These are phyloP conservation scores for Flueggea neowawraea DNA, from an alignment of 441 rosid species.

Conservation along the genomic window DNA sequence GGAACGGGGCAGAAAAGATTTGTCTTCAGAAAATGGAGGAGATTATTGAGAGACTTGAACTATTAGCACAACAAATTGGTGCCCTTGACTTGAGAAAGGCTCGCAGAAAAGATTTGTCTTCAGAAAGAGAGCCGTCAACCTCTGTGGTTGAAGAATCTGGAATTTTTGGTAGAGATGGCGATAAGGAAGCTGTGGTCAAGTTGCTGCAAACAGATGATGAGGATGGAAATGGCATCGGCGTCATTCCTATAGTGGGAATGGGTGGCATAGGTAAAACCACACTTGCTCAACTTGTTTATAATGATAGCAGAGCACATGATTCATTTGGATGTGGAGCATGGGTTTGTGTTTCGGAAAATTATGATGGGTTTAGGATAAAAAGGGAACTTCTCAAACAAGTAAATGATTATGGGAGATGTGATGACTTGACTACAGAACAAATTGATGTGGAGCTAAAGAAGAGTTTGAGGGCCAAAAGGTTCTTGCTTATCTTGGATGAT, in stretches of 20 bases:
- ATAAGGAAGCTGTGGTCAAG: slow-evolving; percentile 6
- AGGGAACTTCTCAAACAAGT: background rate
- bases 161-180: slow-evolving; percentile 6
- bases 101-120: too few relatives aligned
- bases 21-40: too few relatives aligned
- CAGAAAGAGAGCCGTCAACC: too few relatives aligned
- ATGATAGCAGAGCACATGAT: background rate
- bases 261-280: too few relatives aligned
- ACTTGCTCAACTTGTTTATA: slow-evolving; percentile 2
- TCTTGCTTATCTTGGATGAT: slow-evolving; percentile 23
- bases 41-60: too few relatives aligned
- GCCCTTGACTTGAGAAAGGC: too few relatives aligned
- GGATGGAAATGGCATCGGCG: background rate
- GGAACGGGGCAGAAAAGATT: too few relatives aligned
- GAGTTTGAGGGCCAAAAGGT: background rate
- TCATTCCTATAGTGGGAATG: too few relatives aligned
- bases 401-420: background rate
- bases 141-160: too few relatives aligned
- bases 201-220: background rate
- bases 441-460: slow-evolving; percentile 9
- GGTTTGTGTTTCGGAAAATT: slow-evolving; percentile 11
- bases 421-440: background rate
- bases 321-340: slow-evolving; percentile 7
- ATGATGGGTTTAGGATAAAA: slow-evolving; percentile 5
- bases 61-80: too few relatives aligned